Evolutionary conservation across 2,329 filamentous ascomycete species (phyloP), one percentile per base, ranked within the genome.

Genomic region (Aureobasidium lini): DNA sequence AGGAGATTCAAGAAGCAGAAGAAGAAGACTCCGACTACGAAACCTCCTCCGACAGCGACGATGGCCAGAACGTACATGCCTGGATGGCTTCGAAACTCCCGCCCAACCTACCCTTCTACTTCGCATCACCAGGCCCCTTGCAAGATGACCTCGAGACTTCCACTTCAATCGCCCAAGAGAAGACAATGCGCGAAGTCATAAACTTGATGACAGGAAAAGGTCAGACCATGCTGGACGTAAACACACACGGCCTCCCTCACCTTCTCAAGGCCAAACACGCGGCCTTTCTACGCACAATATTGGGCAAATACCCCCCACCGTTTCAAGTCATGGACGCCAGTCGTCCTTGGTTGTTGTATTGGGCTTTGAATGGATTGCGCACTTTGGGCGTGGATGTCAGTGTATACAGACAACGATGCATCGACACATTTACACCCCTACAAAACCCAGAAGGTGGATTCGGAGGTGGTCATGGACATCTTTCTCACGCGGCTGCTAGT

Each of bases 291-390:
- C 77, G 78, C 60, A 73, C 77, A 57, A 75, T 76, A 10, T 67
- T 85, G 43, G 76, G 75, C 44, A 78, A 77, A 50, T 84, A 95
- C 62, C 90, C 93, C 0, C 76, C 81, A 7, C 77, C 77, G 3
- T 96, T 88, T 73, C 84, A 87, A 56, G 81, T 80, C 50, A 83
- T 91, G 65, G 94, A 99, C 77, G 87, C 94, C 34, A 92, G 89
- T 70, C 81, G 93, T 59, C 92, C 94, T 9, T 99, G 94, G 94
- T 83, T 96, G 68, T 81, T 96, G 64, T 97, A 96, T 76, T 99
- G 94, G 94, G 88, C 84, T 57, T 78, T 97, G 57, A 84, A 86
- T 36, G 90, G 84, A 2, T 78, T 99, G 64, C 78, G 81, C 29
- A 78, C 92, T 36, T 76, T 99, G 52, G 91, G 90, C 49, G 84